Conservation (phyloP, 2,329 filamentous ascomycete genomes). For the Pseudogymnoascus sp. region DNA sequence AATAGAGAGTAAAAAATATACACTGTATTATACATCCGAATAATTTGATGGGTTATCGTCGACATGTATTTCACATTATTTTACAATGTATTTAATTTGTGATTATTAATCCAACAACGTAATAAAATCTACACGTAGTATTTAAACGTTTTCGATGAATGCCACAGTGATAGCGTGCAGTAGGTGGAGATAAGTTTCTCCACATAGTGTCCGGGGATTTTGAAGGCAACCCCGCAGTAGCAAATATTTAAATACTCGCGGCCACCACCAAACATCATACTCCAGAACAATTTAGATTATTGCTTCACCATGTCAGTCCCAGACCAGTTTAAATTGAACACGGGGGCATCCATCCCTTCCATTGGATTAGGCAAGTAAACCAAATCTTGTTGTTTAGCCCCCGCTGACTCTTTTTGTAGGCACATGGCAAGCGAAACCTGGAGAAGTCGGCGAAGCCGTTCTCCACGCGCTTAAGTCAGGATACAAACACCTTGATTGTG, state of each 20-base stretch:
- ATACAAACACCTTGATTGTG: conserved; percentile 33
- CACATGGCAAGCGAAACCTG: conserved; percentile 19
- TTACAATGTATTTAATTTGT: not conserved
- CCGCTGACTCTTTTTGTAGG: not conserved
- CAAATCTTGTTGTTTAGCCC: not conserved
- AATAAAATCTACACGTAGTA: too few species aligned
- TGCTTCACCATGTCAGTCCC: conserved; percentile 9
- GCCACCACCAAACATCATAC: not conserved
- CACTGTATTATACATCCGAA: too few species aligned
- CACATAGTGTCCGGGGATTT: not conserved
- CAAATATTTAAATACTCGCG: not conserved
- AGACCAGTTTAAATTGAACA: not conserved
- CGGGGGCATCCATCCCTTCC: conserved; percentile 30
- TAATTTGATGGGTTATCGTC: too few species aligned
- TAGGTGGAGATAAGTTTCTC: not conserved
- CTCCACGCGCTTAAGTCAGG: conserved; percentile 56
- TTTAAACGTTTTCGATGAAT: too few species aligned
- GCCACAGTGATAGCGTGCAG: not conserved
- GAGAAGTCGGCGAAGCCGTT: conserved; percentile 37
- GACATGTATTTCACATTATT: too few species aligned
- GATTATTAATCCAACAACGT: not conserved
- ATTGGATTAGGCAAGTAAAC: conserved; percentile 27
- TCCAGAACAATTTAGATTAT: conserved; percentile 17
- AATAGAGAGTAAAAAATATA: conserved; percentile 11
- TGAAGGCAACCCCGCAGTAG: not conserved